A percentile compares a stretch with the other conserved stretches of the same genome.
These are phyloP conservation scores for Lachancea kluyveri DNA, from an alignment of 805 yeast genomes.

Conservation along the genomic window DNA sequence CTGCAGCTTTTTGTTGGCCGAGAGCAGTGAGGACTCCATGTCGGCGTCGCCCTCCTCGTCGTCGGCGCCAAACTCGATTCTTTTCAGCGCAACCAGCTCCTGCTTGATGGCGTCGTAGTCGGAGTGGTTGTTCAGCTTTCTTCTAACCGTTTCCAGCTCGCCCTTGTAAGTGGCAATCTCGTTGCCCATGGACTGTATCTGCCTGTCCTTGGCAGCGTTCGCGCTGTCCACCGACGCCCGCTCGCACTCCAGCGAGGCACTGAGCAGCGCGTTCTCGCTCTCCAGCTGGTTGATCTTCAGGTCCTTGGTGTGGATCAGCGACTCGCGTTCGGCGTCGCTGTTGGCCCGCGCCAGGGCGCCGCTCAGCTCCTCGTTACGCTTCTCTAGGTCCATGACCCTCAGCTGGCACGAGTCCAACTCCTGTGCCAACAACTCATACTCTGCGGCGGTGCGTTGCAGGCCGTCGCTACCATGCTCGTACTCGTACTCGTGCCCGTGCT, in stretches of 20 bases:
- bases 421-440: constrained; percentile 57
- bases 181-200: constrained; percentile 35
- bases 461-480: constrained; percentile 17
- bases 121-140: constrained; percentile 41
- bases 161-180: constrained; percentile 43
- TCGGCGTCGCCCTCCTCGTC: constrained; percentile 31
- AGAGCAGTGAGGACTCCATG: constrained; percentile 55
- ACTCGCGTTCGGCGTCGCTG: constrained; percentile 38
- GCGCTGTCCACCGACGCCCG: constrained; percentile 13
- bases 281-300: constrained; percentile 48
- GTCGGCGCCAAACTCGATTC: constrained; percentile 64
- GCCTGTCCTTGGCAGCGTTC: constrained; percentile 24
- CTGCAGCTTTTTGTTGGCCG: constrained; percentile 67
- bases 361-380: constrained; percentile 69
- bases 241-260: constrained; percentile 28
- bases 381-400: constrained; percentile 64
- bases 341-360: constrained; percentile 54
- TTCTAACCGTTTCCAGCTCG: constrained; percentile 47
- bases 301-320: constrained; percentile 34
- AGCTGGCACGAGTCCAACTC: constrained; percentile 69
- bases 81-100: constrained; percentile 65
- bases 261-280: constrained; percentile 54
- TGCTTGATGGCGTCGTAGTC: constrained; percentile 80
- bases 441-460: constrained; percentile 29
- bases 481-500: no score